phyloP scores from a whole-genome alignment of 1,284 basidiomycete genomes.

The Pterulicium gracile region DNA sequence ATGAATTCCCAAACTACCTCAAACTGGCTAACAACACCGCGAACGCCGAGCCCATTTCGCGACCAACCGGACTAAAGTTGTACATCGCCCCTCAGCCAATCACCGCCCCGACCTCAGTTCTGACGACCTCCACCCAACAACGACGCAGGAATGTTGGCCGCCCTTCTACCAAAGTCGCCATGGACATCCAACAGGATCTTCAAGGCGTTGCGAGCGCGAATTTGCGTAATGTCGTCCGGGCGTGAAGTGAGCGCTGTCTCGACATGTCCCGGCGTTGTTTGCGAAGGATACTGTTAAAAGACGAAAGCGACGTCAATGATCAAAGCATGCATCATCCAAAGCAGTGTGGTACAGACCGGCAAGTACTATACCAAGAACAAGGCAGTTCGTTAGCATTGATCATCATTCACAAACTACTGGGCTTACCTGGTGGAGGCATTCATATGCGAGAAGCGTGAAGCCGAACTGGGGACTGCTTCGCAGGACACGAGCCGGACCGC shows the following conservation, averaged over 20 bases:
- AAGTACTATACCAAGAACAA: slow-evolving; percentile 33
- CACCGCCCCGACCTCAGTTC: slow-evolving; percentile 12
- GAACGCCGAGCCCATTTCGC: not conserved
- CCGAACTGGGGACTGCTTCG: slow-evolving; percentile 86
- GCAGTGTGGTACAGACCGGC: slow-evolving; percentile 47
- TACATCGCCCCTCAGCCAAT: slow-evolving; percentile 5
- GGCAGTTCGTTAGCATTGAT: slow-evolving; percentile 8
- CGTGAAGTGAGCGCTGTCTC: slow-evolving; percentile 63
- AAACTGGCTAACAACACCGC: slow-evolving; percentile 2
- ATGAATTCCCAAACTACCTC: too few species aligned
- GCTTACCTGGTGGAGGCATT: slow-evolving; percentile 62
- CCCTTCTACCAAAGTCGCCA: slow-evolving; percentile 66
- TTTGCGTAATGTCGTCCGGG: slow-evolving; percentile 75
- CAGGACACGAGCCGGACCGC: slow-evolving; percentile 84
- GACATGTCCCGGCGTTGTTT: slow-evolving; percentile 48
- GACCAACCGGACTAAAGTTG: not conserved
- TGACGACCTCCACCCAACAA: slow-evolving; percentile 24
- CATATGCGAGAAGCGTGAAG: slow-evolving; percentile 87
- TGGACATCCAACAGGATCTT: slow-evolving; percentile 80
- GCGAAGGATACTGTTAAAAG: slow-evolving; percentile 69
- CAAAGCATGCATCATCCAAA: slow-evolving; percentile 12
- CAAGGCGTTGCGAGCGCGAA: slow-evolving; percentile 89
- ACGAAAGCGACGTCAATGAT: slow-evolving; percentile 14
- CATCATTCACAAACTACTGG: slow-evolving; percentile 1
- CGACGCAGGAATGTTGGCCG: slow-evolving; percentile 25